Base-by-base conservation (phyloP, 371 early-diverging fungal genomes). In the Rhizopus delemar region DNA sequence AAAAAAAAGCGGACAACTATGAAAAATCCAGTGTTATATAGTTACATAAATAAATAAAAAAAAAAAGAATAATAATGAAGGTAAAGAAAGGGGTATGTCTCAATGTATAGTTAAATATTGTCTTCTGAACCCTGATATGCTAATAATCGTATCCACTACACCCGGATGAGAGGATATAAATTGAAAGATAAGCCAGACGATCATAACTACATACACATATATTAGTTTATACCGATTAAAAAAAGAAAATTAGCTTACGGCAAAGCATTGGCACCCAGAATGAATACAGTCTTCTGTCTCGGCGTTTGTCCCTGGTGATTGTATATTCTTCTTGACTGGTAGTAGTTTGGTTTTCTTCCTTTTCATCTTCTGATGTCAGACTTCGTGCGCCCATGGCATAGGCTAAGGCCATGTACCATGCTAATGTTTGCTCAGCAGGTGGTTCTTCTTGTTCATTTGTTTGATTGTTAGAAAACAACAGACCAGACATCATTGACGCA, bases 201-300 rank as follows among this genome's bases (percentile, higher is more conserved):
- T 71, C 75, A 75, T 75, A 29, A 75, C 79, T 78, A 68, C 15
- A 22, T 16, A 31, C n/a, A 13, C 5, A 43, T 1, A 28, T 13
- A 36, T 36, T 8, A 45, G 43, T 31, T 8, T 48, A 32, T 51
- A 28, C 34, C 52, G 11, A 48, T 41, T 13, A 35, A 11, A 9
- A 31, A n/a, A 35, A 31, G 15, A 1, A 39, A 31, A 54, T 41
- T 51, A 12, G 66, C 79, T 78, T 78, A 78, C 79, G 51, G 43
- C 69, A 74, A 32, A 79, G 59, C 57, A 79, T 60, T 8, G 80
- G 80, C 5, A 79, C 76, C 80, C 80, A 79, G 60, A 79, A 74
- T 5, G 69, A 64, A 38, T 70, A 79, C 12, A 79, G 57, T 41
- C 73, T 62, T 46, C 66, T 63, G 59, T 79, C 80, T 41, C 70